Evolutionary conservation across 345 rosid genomes (phyloP).

Genomic region (Eucalyptus erythrocorys): DNA sequence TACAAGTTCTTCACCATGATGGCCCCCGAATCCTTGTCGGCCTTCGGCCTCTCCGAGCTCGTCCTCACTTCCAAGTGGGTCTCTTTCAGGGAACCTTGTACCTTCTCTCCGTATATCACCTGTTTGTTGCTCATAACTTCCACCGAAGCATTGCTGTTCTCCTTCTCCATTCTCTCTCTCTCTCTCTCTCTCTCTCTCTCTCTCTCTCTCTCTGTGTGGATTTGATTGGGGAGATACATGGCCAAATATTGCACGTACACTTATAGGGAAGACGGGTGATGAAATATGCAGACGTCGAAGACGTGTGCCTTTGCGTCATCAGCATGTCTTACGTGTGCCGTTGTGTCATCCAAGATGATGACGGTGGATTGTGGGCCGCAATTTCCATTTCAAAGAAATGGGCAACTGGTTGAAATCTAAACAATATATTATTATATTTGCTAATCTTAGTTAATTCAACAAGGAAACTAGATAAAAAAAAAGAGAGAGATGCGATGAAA

Average conservation of each 20-base stretch:
- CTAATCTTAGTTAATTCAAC: too few species aligned
- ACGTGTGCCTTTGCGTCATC: neutral
- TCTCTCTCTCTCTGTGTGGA: rapidly evolving
- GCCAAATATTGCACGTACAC: neutral
- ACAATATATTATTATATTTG: too few species aligned
- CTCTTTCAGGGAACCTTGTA: constrained; percentile 29
- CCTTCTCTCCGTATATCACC: constrained; percentile 16
- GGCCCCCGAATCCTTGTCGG: constrained; percentile 7
- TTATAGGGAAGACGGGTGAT: neutral
- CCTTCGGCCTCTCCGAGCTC: constrained; percentile 1
- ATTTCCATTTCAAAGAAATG: too few species aligned
- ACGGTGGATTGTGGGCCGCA: too few species aligned
- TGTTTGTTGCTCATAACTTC: constrained; percentile 21
- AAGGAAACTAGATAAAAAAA: too few species aligned
- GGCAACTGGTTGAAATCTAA: too few species aligned
- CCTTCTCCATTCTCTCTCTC: neutral
- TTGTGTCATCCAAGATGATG: neutral
- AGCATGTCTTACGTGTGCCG: neutral
- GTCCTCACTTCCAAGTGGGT: constrained; percentile 17
- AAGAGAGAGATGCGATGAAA: too few species aligned
- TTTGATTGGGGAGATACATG: neutral
- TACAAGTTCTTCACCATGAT: constrained; percentile 47
- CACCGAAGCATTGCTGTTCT: neutral
- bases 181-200: too few species aligned
- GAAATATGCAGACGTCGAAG: neutral